phyloP scores from a whole-genome alignment of 2,329 filamentous ascomycete species.

The Aureobasidium sp. region DNA sequence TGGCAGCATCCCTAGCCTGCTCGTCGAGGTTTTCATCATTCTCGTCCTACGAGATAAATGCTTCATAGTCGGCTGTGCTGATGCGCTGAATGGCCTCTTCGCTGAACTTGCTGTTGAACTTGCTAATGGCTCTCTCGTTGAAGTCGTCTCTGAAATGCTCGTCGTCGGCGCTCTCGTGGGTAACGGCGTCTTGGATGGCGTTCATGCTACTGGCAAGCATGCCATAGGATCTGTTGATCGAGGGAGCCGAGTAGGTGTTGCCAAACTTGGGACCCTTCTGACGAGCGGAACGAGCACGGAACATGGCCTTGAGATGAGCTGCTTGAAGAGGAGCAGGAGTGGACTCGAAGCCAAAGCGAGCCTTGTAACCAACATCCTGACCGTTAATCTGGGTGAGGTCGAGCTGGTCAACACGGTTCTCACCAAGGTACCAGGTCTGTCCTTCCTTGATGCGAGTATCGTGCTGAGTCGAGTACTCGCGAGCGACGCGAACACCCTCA shows the following conservation, averaged over 20 bases:
- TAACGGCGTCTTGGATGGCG: background rate
- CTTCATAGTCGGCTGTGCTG: background rate
- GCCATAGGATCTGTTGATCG: background rate
- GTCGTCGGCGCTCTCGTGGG: background rate
- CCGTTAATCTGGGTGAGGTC: conserved; percentile 48
- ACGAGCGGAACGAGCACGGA: background rate
- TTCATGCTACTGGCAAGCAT: background rate
- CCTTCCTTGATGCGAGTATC: conserved; percentile 35
- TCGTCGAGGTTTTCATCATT: background rate
- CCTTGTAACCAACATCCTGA: conserved; percentile 34
- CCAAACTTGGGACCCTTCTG: background rate
- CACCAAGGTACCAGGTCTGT: conserved; percentile 49
- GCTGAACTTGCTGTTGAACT: background rate
- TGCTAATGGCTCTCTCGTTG: background rate
- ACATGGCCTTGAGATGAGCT: conserved; percentile 22
- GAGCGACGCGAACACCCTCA: conserved; percentile 35
- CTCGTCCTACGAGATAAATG: background rate
- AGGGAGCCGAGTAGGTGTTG: background rate
- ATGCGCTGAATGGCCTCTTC: background rate
- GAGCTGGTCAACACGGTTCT: conserved; percentile 47
- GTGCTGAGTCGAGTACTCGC: conserved; percentile 35
- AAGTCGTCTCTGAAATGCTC: background rate
- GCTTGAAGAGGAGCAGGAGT: conserved; percentile 33
- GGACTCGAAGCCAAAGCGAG: conserved; percentile 40
- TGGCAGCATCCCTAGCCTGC: background rate